Evolutionary conservation across 202 grass and related monocot species (phyloP), one percentile per base, ranked within the genome.

Genomic region (Carex arenaria): DNA sequence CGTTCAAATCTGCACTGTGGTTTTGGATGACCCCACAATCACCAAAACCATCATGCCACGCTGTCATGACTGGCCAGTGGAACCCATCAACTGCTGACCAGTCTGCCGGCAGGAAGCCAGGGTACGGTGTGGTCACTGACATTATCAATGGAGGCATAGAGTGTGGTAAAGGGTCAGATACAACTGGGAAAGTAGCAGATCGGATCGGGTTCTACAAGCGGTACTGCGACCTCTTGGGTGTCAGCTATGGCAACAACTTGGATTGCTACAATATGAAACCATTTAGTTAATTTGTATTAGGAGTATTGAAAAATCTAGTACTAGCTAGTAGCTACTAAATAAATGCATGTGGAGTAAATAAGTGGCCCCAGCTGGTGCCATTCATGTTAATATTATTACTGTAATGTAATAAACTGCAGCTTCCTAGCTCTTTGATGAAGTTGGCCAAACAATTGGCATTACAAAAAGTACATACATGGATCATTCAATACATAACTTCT

Each of bases 11-110:
- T 18, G 86, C 92, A 2, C 4, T 91, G 11, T 90, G 89, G 92
- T 92, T 88, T 78, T 94, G 89, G 92, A 94, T 90, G 88, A 92
- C 84, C 15, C n/a, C 84, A 1, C 82, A 82, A 72, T 5, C 79
- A 2, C 74, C 86, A 0, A 92, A 90, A 62, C 93, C 88, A 61
- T 95, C 90, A 8, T 69, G 52, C 55, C 93, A 94, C 17, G 86
- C 6, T 11, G 88, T 86, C 0, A 61, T 84, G 5, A 85, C 86
- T 0, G 86, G 72, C 0, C 40, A 78, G 4, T 94, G 90, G 93
- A 94, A 1, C 0, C 88, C 90, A 0, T 64, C 82, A 0, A 4
- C 15, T 15, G 60, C 47, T 2, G 88, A 94, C 52, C 0, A 1
- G 1, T 5, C 84, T 0, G 90, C 86, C 0, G 62, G 86, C 0